Evolutionary conservation across 2,329 filamentous ascomycete species (phyloP).

Genomic region (Chalara sp.): DNA sequence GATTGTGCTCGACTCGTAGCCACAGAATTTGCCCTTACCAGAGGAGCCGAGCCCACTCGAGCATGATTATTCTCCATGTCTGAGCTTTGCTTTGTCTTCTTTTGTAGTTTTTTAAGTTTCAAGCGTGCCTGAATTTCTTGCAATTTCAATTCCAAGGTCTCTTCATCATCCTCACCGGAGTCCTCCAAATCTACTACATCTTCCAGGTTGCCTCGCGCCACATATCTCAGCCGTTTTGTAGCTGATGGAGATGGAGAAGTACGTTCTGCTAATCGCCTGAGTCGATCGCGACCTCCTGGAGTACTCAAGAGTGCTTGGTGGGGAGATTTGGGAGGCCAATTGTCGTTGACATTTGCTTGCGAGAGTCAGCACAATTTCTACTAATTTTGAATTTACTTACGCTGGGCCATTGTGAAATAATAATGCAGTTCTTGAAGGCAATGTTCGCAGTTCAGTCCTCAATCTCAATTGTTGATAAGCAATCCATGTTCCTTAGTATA

Average conservation of each 20-base stretch:
- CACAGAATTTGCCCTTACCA: slow-evolving; percentile 17
- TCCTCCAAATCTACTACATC: slow-evolving; percentile 28
- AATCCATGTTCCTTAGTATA: slow-evolving; percentile 9
- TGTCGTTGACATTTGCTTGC: slow-evolving; percentile 25
- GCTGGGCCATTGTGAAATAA: slow-evolving; percentile 17
- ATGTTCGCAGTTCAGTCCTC: not conserved
- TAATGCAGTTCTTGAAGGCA: not conserved
- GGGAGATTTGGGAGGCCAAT: slow-evolving; percentile 63
- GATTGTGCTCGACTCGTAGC: slow-evolving; percentile 20
- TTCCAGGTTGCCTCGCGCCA: slow-evolving; percentile 14
- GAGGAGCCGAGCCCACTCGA: slow-evolving; percentile 8
- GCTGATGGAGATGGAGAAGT: slow-evolving; percentile 65
- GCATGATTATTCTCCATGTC: slow-evolving; percentile 18
- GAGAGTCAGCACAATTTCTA: slow-evolving; percentile 10
- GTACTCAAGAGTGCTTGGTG: slow-evolving; percentile 59
- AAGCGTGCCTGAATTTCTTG: slow-evolving; percentile 84
- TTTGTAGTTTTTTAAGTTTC: slow-evolving; percentile 80
- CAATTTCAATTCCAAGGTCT: slow-evolving; percentile 78
- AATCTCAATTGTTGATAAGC: slow-evolving; percentile 6
- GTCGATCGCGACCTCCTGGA: slow-evolving; percentile 71
- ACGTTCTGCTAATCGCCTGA: slow-evolving; percentile 60
- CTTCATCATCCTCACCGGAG: slow-evolving; percentile 64
- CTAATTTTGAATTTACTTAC: slow-evolving; percentile 13
- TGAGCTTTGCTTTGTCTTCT: slow-evolving; percentile 38
- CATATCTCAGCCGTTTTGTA: slow-evolving; percentile 34